A percentile compares a stretch with the other conserved stretches of the same genome.
These are phyloP conservation scores for Phytophthora tentaculata DNA, from an alignment of 352 stramenopile genomes.

Conservation along the genomic window DNA sequence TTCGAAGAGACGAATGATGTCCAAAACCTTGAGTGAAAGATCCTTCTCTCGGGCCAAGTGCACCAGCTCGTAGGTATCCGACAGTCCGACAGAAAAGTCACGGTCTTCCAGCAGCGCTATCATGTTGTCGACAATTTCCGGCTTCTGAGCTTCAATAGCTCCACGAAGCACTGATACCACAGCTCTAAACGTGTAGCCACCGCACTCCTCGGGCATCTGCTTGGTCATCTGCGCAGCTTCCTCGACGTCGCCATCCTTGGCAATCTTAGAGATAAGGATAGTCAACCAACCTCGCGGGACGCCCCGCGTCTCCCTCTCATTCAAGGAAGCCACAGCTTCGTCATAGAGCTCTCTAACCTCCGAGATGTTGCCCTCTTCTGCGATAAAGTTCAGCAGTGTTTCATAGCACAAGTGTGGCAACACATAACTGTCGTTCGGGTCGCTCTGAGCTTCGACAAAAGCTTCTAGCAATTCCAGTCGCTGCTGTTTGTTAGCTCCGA, in stretches of 20 bases:
- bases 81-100: conserved; percentile 44
- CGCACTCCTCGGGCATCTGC: conserved; percentile 48
- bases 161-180: conserved; percentile 49
- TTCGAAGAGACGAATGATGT: conserved; percentile 63
- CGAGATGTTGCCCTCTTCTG: conserved; percentile 40
- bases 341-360: conserved; percentile 56
- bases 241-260: conserved; percentile 40
- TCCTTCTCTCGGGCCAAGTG: conserved; percentile 56
- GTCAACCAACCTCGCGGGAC: conserved; percentile 58
- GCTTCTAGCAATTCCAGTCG: conserved; percentile 62
- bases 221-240: conserved; percentile 44
- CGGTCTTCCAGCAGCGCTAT: conserved; percentile 51
- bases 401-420: conserved; percentile 54
- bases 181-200: conserved; percentile 53
- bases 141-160: conserved; percentile 34
- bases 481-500: conserved; percentile 57
- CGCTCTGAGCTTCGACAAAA: conserved; percentile 42
- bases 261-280: conserved; percentile 50
- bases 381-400: conserved; percentile 47
- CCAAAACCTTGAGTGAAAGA: conserved; percentile 40
- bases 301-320: conserved; percentile 27
- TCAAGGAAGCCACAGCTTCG: conserved; percentile 48
- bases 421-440: conserved; percentile 48
- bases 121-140: conserved; percentile 34
- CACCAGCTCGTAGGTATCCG: conserved; percentile 61